phyloP scores from a whole-genome alignment of 352 stramenopile species.

The Phytophthora constricta region DNA sequence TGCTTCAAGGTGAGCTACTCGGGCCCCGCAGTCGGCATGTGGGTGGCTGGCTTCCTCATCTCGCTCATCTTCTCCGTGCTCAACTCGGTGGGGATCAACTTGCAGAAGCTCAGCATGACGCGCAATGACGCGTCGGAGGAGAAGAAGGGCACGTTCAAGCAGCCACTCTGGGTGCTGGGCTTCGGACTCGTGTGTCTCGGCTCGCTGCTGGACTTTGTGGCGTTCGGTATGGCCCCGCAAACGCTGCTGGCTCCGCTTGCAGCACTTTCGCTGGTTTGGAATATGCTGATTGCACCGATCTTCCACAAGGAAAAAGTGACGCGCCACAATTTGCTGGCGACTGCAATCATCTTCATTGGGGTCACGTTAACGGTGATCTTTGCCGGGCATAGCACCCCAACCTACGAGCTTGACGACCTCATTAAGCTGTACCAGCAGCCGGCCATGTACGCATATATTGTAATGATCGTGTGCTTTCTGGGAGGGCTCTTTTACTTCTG shows the following conservation, averaged over 20 bases:
- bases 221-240: conserved; percentile 92
- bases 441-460: conserved; percentile 87
- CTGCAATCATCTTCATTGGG: conserved; percentile 88
- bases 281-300: conserved; percentile 91
- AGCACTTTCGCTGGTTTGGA: conserved; percentile 91
- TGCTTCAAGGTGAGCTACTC: conserved; percentile 84
- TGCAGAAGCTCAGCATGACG: conserved; percentile 91
- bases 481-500: conserved; percentile 62
- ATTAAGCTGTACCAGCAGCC: conserved; percentile 81
- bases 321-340: conserved; percentile 79
- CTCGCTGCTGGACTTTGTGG: conserved; percentile 91
- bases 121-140: conserved; percentile 67
- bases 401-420: conserved; percentile 89
- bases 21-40: conserved; percentile 80
- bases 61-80: conserved; percentile 89
- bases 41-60: conserved; percentile 88
- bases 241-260: conserved; percentile 90
- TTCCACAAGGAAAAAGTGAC: conserved; percentile 92
- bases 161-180: conserved; percentile 91
- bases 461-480: conserved; percentile 77
- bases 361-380: conserved; percentile 92
- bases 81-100: conserved; percentile 91
- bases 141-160: conserved; percentile 81
- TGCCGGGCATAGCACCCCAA: conserved; percentile 82
- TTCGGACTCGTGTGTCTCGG: conserved; percentile 84